Percentiles rank a stretch among this genome's conserved stretches.
Evolutionary conservation across 2,329 filamentous ascomycete species (phyloP).

Genomic region (Aspergillus spinulosporus): DNA sequence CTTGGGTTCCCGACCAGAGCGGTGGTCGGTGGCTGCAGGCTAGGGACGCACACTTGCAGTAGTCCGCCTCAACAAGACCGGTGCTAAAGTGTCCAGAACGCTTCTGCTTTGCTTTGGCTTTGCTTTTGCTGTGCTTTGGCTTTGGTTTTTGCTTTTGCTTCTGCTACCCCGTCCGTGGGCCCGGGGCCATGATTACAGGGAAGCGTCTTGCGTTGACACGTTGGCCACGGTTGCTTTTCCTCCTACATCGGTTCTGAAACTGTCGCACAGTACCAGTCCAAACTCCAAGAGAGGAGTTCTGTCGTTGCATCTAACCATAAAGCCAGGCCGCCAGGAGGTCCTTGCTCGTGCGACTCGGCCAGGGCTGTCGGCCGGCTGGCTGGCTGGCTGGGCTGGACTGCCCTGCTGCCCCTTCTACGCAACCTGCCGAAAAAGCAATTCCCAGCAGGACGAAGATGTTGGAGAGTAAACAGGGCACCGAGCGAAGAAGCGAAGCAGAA

Average conservation of each 20-base stretch:
- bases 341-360: slow-evolving; percentile 12
- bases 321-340: slow-evolving; percentile 3
- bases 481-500: slow-evolving; percentile 7
- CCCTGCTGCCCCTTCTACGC: slow-evolving; percentile 22
- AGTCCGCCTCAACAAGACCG: slow-evolving; percentile 14
- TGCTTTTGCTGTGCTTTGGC: too few species aligned
- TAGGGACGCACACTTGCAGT: slow-evolving; percentile 24
- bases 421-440: slow-evolving; percentile 26
- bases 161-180: neutral
- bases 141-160: too few species aligned
- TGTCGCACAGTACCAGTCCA: neutral
- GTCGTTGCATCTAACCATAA: neutral
- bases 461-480: neutral
- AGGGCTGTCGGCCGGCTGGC: slow-evolving; percentile 5
- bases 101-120: neutral
- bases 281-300: neutral
- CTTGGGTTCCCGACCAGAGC: neutral
- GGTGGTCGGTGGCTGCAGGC: slow-evolving; percentile 19
- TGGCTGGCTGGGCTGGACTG: slow-evolving; percentile 2
- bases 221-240: neutral
- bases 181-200: too few species aligned
- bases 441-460: slow-evolving; percentile 13
- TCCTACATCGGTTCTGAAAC: neutral
- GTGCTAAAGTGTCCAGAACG: neutral
- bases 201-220: neutral